Base-by-base conservation (phyloP, 768 basidiomycete species). In the Piloderma croceum region DNA sequence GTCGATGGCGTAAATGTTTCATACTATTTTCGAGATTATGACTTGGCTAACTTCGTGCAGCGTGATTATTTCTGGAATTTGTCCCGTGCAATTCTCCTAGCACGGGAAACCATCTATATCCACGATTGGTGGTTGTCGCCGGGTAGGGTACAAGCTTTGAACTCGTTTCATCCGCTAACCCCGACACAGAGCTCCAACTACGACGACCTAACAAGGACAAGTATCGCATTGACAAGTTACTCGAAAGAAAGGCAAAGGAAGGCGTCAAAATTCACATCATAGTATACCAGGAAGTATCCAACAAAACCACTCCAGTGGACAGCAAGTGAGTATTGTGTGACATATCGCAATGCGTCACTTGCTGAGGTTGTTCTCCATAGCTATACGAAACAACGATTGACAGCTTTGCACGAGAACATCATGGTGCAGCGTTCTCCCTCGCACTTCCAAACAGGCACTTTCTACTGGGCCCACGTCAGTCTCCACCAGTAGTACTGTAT, bases 71-170 rank as follows among this genome's bases (percentile, higher is more conserved):
- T 91, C 64, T 99, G 94, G 96, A 94, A 93, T 55, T 66, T 99
- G 18, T 90, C 89, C 18, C 77, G 90, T 29, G 94, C 94, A 1
- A 83, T 99, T 34, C 70, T 88, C 19, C 73, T 96, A 50, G 94
- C 94, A 1, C 83, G 82, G 57, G 83, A 90, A 52, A 73, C 66
- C 33, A 91, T 96, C 41, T 93, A 91, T 57, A 96, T 97, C 25
- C 96, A 98, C 56, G 94, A 94, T 62, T 97, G 94, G 94, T 98
- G 94, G 96, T 67, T 92, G 18, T 90, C 90, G 19, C 90, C 90
- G 3, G 83, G 88, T 88, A 55, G 39, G 52, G 22, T 23, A 9
- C 36, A 39, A 5, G 12, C 39, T 50, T 20, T 33, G 23, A 12
- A 29, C 9, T 29, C 27, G 27, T 15, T n/a, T 29, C 27, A 29